Evolutionary conservation across 1,139 yeast species (phyloP), one percentile per base, ranked within the genome.

Genomic region (Ogataea hybrid): DNA sequence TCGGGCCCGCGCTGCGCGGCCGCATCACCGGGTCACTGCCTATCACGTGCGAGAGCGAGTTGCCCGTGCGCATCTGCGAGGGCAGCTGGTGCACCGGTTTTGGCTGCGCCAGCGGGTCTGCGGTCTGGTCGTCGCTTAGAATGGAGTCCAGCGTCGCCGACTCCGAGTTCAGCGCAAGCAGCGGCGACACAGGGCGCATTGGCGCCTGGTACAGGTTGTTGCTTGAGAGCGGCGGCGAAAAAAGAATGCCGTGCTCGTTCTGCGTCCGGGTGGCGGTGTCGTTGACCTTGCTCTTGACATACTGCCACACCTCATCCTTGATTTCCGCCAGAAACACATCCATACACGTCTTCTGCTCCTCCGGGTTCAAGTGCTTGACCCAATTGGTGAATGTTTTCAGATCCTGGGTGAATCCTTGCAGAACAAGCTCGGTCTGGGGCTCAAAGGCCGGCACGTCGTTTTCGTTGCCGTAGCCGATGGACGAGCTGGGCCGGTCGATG

Each of bases 331-430:
- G 58, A 65, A 77, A 55, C 52, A 79, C 72, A 51, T 82, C 87
- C 57, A 81, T 69, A 59, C 80, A 75, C 23, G 79, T 67, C 45
- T 75, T 67, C 52, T 72, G 80, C 53, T 83, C 86, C 42, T 73
- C 75, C 9, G 76, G 70, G 43, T 67, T 72, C 58, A 83, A 68
- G 51, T 69, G 70, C 49, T 73, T 75, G 53, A 82, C 68, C 89
- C 89, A 83, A 51, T 68, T 68, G 50, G 77, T 72, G 51, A 79
- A 73, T 42, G 73, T 71, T 43, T 74, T 67, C 56, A 83, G 59
- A 50, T 72, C 77, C 39, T 64, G 65, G 12, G 71, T 69, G 49
- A 71, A 71, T 32, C 67, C 50, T 58, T 38, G 64, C 50, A 40
- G 63, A 51, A 47, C 62, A 52, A 50, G 50, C 51, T 42, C 58